phyloP scores from a whole-genome alignment of 352 stramenopile species.

The Globisporangium spinosum region DNA sequence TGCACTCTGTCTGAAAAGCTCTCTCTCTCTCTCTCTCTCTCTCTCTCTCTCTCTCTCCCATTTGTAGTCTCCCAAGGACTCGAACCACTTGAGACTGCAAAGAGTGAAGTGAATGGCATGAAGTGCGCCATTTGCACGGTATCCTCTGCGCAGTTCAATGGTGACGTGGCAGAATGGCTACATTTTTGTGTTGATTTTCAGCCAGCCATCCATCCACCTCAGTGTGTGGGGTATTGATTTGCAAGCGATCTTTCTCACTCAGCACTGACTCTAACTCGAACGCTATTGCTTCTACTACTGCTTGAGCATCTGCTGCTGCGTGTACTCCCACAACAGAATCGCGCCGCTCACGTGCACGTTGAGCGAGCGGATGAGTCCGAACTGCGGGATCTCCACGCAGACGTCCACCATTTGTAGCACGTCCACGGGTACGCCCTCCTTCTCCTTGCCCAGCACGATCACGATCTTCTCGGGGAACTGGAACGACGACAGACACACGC shows the following conservation, averaged over 20 bases:
- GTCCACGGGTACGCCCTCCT: conserved; percentile 94
- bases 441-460: conserved; percentile 95
- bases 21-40: too few species aligned
- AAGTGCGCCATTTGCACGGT: not conserved
- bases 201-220: not conserved
- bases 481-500: conserved; percentile 78
- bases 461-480: conserved; percentile 89
- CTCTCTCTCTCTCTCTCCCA: too few species aligned
- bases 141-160: not conserved
- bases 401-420: conserved; percentile 94
- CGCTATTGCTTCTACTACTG: not conserved
- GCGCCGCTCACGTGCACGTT: conserved; percentile 97
- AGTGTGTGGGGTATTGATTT: not conserved
- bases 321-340: conserved; percentile 96
- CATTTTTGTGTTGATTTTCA: not conserved
- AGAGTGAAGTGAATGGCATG: not conserved
- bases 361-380: conserved; percentile 94
- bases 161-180: not conserved
- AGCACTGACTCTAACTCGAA: not conserved
- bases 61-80: too few species aligned
- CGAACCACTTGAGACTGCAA: too few species aligned
- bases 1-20: not conserved
- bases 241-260: not conserved
- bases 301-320: conserved; percentile 77
- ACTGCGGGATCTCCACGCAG: conserved; percentile 97